Evolutionary conservation across 192 early-diverging fungal genomes (phyloP).

Genomic region (Gamsiella multidivaricata): DNA sequence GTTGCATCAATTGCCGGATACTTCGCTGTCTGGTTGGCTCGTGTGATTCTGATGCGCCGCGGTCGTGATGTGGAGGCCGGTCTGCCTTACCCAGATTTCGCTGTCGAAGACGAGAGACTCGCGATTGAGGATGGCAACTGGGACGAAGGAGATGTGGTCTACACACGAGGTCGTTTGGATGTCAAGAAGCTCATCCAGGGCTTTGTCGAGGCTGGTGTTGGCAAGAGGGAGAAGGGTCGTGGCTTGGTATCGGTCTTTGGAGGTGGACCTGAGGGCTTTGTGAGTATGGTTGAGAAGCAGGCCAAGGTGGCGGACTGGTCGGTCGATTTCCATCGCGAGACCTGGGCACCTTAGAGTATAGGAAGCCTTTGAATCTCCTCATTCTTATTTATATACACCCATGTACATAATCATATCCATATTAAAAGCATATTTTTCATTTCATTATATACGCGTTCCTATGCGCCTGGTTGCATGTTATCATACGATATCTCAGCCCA

Average conservation of each 20-base stretch:
- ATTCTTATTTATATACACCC: no score
- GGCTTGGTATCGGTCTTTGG: constrained; percentile 51
- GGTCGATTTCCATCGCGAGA: constrained; percentile 51
- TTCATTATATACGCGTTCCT: no score
- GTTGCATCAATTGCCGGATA: constrained; percentile 38
- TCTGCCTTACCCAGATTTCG: constrained; percentile 40
- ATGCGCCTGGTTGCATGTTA: no score
- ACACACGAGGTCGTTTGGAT: constrained; percentile 44
- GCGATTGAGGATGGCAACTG: constrained; percentile 51
- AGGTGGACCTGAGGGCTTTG: constrained; percentile 52
- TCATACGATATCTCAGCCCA: no score
- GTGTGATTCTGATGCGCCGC: constrained; percentile 26
- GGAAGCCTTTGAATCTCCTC: no score
- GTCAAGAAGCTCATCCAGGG: constrained; percentile 49
- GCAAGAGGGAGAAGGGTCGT: constrained; percentile 38
- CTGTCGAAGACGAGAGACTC: constrained; percentile 26
- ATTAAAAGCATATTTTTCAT: no score
- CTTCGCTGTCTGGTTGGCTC: constrained; percentile 42
- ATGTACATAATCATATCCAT: no score
- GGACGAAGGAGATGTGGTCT: constrained; percentile 53
- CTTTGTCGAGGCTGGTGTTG: constrained; percentile 49
- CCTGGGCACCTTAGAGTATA: constrained; percentile 51
- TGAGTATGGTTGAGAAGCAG: constrained; percentile 51
- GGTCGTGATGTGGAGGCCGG: constrained; percentile 44
- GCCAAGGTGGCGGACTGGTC: constrained; percentile 40